Conservation (phyloP, 768 basidiomycete genomes). For the Tricholoma flavovirens region DNA sequence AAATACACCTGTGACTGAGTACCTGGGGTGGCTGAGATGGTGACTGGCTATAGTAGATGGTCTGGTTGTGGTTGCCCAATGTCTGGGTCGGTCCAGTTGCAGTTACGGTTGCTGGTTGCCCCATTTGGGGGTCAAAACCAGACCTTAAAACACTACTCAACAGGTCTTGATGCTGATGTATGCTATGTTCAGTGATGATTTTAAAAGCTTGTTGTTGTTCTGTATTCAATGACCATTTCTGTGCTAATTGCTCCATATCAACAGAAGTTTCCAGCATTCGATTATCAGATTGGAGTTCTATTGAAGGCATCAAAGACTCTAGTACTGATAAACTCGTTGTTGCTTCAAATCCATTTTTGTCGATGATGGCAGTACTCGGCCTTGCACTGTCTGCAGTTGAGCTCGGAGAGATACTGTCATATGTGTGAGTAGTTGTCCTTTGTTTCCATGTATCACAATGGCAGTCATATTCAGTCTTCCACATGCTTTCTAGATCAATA, state of each 20-base stretch:
- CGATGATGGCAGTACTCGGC: background rate
- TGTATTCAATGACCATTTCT: constrained; percentile 28
- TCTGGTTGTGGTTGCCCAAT: too few relatives aligned
- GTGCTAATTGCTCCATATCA: constrained; percentile 14
- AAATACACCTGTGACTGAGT: too few relatives aligned
- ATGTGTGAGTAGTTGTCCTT: background rate
- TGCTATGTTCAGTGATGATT: constrained; percentile 25
- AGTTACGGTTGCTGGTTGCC: too few relatives aligned
- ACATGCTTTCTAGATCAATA: background rate
- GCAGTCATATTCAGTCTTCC: background rate
- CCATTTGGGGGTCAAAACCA: too few relatives aligned
- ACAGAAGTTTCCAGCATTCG: background rate
- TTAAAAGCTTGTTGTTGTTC: too few relatives aligned
- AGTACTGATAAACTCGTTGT: background rate
- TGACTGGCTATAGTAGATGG: too few relatives aligned
- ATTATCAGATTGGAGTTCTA: background rate
- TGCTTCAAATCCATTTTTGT: background rate
- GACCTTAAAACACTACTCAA: too few relatives aligned
- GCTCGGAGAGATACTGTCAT: background rate
- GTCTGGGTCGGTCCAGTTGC: too few relatives aligned
- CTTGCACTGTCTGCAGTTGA: background rate
- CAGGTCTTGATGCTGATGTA: constrained; percentile 9
- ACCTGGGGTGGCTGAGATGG: too few relatives aligned
- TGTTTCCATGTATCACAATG: background rate
- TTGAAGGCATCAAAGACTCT: background rate